Evolutionary conservation across 108 stramenopile species (phyloP).

Genomic region (Craspedostauros australis): DNA sequence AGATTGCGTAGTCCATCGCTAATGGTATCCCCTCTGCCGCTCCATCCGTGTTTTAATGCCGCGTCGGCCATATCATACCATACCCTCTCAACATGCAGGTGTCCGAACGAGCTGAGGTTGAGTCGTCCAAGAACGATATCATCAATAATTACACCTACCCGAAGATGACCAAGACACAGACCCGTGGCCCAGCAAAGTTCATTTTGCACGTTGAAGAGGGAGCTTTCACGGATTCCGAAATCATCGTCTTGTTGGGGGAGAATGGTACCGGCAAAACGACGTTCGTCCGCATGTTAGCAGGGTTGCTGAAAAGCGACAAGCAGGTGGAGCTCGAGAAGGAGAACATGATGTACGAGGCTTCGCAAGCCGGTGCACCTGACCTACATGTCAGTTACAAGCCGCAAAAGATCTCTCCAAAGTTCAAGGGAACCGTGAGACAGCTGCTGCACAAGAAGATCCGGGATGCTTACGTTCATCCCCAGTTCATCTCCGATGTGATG

Average conservation of each 20-base stretch:
- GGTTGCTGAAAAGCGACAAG: conserved; percentile 93
- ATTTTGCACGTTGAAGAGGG: conserved; percentile 93
- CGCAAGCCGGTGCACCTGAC: conserved; percentile 87
- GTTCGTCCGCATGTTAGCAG: conserved; percentile 95
- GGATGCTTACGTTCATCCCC: conserved; percentile 93
- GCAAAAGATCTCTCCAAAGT: conserved; percentile 98
- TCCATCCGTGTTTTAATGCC: too few species aligned
- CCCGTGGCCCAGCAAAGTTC: conserved; percentile 73
- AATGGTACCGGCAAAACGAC: conserved; percentile 96
- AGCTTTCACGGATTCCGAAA: conserved; percentile 94
- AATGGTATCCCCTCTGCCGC: not conserved
- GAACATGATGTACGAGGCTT: conserved; percentile 74
- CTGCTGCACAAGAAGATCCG: conserved; percentile 95
- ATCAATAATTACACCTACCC: conserved; percentile 88
- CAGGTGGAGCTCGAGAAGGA: conserved; percentile 69
- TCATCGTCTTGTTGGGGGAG: conserved; percentile 96
- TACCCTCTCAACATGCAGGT: too few species aligned
- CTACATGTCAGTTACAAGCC: conserved; percentile 98
- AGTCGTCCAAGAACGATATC: conserved; percentile 60
- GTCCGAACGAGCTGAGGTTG: conserved; percentile 72
- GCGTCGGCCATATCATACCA: not conserved
- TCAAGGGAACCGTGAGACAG: conserved; percentile 93
- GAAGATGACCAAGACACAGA: conserved; percentile 96
- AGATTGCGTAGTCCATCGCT: too few species aligned
- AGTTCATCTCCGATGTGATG: conserved; percentile 97